These are phyloP conservation scores for Saccharomyces pastorianus DNA, from an alignment of 1,139 yeast genomes.

Conservation along the genomic window DNA sequence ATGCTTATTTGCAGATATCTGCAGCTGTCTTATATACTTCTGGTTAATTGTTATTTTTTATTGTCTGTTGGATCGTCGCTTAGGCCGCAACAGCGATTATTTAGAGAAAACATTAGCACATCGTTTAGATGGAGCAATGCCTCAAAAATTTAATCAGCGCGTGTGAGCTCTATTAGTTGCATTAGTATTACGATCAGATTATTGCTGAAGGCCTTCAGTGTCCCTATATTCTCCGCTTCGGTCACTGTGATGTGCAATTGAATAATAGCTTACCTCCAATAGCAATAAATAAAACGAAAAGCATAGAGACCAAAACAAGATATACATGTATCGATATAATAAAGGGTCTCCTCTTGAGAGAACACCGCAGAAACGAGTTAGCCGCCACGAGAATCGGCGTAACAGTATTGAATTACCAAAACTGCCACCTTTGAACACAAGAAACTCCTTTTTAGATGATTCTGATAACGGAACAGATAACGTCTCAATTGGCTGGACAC, in stretches of 20 bases:
- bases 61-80: neutral
- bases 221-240: neutral
- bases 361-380: neutral
- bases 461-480: slow-evolving; percentile 3
- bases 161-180: neutral
- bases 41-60: neutral
- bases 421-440: slow-evolving; percentile 27
- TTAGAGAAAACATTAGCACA: neutral
- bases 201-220: neutral
- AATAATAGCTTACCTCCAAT: neutral
- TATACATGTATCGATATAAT: slow-evolving; percentile 1
- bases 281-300: neutral
- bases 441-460: slow-evolving; percentile 14
- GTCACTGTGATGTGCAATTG: neutral
- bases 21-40: neutral
- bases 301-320: neutral
- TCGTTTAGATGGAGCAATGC: neutral
- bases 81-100: neutral
- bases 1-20: neutral
- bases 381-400: neutral
- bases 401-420: slow-evolving; percentile 17
- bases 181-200: neutral
- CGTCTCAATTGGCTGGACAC: slow-evolving; percentile 19
- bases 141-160: neutral
- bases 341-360: neutral